Evolutionary conservation across 257 asterid species (phyloP), one percentile per base, ranked within the genome.

Genomic region (Salvia hispanica): DNA sequence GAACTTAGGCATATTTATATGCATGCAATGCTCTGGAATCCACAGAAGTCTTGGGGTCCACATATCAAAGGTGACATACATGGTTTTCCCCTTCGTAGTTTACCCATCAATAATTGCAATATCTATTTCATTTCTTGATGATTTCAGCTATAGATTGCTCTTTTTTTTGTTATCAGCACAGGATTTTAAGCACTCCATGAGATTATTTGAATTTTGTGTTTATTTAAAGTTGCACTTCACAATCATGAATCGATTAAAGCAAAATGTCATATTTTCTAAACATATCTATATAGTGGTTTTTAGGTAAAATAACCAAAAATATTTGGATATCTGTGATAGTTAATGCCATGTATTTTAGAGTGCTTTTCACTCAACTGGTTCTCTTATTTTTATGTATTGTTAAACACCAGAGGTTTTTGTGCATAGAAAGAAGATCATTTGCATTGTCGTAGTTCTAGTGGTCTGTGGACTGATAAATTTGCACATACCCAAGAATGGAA

Each of bases 31-130:
- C 82, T 94, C 99, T 43, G 99, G 99, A 79, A 89, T 94, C 77
- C 99, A 94, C 79, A 82, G 99, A 86, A 94, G 99, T 82, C 98
- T 94, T 53, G 99, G 99, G 58, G 98, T 91, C 70, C 99, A 94
- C 87, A 91, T 94, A 80, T 91, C 99, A 56, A 94, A 94, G 99
- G 99, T 91, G 76, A 79, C 58, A 51, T 67, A 37, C 75, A 31
- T 63, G 47, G 47, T 50, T 53, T 53, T 68, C 21, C 64, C 37
- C 7, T 69, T 33, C 40, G 40, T 47, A 59, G 39, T 58, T 62
- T 28, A 50, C 55, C 44, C 4, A 28, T 39, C 48, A 1, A 31
- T 31, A 59, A 10, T 44, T 34, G 37, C 53, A 50, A 44, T 14
- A 58, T 54, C 31, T 11, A 34, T 72, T 31, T 31, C 21, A 54